phyloP scores from a whole-genome alignment of 495 filamentous ascomycete species.

The Neurospora sp. region DNA sequence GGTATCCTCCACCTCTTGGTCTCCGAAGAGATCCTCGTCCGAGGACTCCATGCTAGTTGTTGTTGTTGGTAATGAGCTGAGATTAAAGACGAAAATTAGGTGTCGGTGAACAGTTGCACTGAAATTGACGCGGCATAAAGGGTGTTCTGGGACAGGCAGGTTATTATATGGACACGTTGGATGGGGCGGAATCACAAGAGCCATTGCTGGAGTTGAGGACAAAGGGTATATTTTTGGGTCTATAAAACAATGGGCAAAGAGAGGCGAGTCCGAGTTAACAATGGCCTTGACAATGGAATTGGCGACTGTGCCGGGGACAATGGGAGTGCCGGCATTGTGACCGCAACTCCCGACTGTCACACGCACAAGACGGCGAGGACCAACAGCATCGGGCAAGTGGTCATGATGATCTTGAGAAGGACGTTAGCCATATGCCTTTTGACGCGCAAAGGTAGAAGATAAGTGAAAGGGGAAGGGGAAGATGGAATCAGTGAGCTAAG shows the following conservation, averaged over 20 bases:
- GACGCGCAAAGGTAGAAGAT: neutral
- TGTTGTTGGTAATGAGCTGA: neutral
- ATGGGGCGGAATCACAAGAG: neutral
- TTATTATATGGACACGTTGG: neutral
- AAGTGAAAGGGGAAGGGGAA: neutral
- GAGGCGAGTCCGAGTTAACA: neutral
- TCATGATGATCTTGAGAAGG: neutral
- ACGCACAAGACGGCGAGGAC: neutral
- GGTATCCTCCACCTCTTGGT: neutral
- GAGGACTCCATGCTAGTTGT: neutral
- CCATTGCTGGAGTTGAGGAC: neutral
- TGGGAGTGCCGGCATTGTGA: neutral
- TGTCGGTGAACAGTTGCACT: neutral
- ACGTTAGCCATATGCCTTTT: neutral
- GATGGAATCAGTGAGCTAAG: conserved; percentile 29
- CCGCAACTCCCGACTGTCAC: neutral
- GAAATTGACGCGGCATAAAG: neutral
- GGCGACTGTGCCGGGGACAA: neutral
- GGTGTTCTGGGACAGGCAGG: neutral
- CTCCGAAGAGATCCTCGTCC: neutral
- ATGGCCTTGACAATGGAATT: neutral
- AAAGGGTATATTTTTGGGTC: neutral
- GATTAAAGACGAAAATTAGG: neutral
- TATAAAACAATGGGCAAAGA: neutral
- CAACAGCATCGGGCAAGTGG: neutral